Conservation (phyloP, 2,329 filamentous ascomycete species). For the Penicillium sp. region DNA sequence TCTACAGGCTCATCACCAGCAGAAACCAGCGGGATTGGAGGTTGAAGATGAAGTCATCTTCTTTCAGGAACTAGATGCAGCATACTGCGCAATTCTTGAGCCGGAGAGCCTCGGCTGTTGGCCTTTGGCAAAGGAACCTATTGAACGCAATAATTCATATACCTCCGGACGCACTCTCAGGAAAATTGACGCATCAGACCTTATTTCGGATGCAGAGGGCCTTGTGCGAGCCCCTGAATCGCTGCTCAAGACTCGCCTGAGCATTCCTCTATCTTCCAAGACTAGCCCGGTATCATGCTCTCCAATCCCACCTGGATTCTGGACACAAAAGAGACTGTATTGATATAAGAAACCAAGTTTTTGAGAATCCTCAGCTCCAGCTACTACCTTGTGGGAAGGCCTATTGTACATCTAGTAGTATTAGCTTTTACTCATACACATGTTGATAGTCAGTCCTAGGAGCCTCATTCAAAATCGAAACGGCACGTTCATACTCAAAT, state of each 20-base stretch:
- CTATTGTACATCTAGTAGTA: not conserved
- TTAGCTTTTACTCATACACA: not conserved
- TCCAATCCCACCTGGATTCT: slow-evolving; percentile 19
- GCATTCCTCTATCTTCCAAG: not conserved
- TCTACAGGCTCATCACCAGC: not conserved
- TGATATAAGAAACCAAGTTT: slow-evolving; percentile 12
- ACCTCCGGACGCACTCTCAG: too few relatives aligned
- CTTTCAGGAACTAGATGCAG: slow-evolving; percentile 1
- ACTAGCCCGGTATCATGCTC: too few relatives aligned
- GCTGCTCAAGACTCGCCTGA: not conserved
- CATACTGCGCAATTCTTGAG: slow-evolving; percentile 5
- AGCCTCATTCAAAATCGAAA: not conserved
- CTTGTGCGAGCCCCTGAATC: not conserved
- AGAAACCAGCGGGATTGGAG: not conserved
- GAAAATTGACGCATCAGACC: not conserved
- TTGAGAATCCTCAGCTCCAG: not conserved
- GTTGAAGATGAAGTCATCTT: not conserved
- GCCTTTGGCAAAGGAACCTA: not conserved
- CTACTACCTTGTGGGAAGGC: not conserved
- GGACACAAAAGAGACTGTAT: slow-evolving; percentile 34
- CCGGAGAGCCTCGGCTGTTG: not conserved
- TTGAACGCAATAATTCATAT: not conserved
- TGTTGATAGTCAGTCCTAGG: not conserved
- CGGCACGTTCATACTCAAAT: not conserved
- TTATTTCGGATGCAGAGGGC: not conserved